Percentiles rank a stretch among this genome's conserved stretches.
These are phyloP conservation scores for Pleodorina starrii DNA, from an alignment of 139 green algal species.

Conservation along the genomic window DNA sequence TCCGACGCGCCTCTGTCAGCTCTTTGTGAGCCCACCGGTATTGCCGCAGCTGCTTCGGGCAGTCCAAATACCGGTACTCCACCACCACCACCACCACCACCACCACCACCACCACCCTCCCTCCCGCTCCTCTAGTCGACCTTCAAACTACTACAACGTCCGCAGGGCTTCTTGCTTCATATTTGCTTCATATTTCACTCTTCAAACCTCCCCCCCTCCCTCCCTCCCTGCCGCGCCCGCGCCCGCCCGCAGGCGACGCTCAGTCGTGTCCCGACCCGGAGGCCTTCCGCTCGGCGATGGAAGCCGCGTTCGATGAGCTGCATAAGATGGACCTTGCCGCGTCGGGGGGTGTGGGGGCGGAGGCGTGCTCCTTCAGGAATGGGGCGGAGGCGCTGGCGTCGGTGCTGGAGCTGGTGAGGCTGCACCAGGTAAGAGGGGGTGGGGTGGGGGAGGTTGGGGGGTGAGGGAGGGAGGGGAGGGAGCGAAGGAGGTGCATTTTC, in stretches of 20 bases:
- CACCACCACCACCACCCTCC: too few relatives aligned
- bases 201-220: too few relatives aligned
- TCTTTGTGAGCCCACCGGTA: too few relatives aligned
- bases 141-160: too few relatives aligned
- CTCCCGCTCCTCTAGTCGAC: too few relatives aligned
- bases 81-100: too few relatives aligned
- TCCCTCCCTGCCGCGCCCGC: neutral
- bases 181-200: too few relatives aligned
- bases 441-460: too few relatives aligned
- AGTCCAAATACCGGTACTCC: too few relatives aligned
- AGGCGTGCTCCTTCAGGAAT: constrained; percentile 53
- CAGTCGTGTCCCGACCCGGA: constrained; percentile 84
- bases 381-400: constrained; percentile 81
- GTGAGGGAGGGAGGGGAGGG: neutral
- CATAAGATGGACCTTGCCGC: constrained; percentile 53
- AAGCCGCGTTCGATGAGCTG: constrained; percentile 69
- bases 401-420: constrained; percentile 86
- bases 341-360: neutral
- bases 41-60: too few relatives aligned
- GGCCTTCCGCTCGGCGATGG: constrained; percentile 74
- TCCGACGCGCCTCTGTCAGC: too few relatives aligned
- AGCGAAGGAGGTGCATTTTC: neutral
- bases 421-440: constrained; percentile 66
- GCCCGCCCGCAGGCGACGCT: constrained; percentile 49
- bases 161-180: too few relatives aligned